A percentile compares a stretch with the other conserved stretches of the same genome.
Conservation (phyloP, 2,329 filamentous ascomycete species). For the Stromatinia cepivora region DNA sequence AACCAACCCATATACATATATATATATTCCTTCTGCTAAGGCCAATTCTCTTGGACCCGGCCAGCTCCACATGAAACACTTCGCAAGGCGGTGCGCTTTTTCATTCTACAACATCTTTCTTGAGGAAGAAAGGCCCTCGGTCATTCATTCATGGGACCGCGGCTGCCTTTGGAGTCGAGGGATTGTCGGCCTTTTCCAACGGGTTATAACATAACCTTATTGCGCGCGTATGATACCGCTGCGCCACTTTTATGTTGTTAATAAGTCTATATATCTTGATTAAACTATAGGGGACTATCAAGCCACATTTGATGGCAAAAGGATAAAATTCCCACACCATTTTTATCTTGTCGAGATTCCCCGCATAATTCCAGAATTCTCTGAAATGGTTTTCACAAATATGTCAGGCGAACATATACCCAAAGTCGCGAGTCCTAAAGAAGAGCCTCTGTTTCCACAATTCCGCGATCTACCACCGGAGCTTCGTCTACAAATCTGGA, state of each 20-base stretch:
- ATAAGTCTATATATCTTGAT: background rate
- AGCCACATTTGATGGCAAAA: background rate
- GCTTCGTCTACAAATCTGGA: conserved; percentile 6
- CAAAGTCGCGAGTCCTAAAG: background rate
- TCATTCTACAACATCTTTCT: background rate
- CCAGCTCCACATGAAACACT: background rate
- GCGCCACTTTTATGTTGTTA: background rate
- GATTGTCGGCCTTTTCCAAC: background rate
- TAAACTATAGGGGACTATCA: background rate
- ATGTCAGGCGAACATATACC: background rate
- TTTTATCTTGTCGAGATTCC: background rate
- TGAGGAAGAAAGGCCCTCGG: background rate
- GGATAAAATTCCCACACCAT: background rate
- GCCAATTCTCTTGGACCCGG: background rate
- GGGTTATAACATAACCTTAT: background rate
- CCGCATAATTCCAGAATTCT: background rate
- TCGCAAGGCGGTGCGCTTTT: background rate
- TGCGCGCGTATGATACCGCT: background rate
- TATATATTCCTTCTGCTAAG: background rate
- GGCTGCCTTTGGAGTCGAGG: background rate
- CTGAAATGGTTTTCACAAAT: background rate
- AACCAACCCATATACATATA: background rate
- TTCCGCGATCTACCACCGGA: conserved; percentile 4
- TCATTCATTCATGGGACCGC: background rate
- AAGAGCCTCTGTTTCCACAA: background rate